Evolutionary conservation across 768 basidiomycete species (phyloP).

Genomic region (Boletus speciosus): DNA sequence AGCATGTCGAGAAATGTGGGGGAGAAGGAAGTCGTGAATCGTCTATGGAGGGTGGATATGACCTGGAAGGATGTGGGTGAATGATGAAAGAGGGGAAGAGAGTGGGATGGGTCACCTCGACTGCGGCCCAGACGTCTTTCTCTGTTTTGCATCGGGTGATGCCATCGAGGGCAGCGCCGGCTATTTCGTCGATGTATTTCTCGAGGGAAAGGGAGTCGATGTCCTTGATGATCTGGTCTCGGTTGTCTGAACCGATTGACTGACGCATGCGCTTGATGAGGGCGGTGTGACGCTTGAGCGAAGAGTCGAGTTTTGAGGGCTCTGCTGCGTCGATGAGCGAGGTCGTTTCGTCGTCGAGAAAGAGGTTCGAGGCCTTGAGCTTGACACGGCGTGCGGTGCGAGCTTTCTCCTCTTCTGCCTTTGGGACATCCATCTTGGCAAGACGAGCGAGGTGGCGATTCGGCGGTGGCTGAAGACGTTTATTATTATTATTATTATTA

Average conservation of each 20-base stretch:
- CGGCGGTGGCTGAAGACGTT: not conserved
- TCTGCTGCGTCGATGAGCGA: constrained; percentile 40
- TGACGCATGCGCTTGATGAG: constrained; percentile 91
- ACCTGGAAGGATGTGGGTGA: constrained; percentile 47
- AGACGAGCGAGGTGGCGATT: not conserved
- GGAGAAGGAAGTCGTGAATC: constrained; percentile 80
- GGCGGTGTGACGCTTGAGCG: constrained; percentile 92
- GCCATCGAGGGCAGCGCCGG: constrained; percentile 83
- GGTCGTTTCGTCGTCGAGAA: constrained; percentile 24
- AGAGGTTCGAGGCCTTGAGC: constrained; percentile 56
- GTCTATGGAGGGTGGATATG: constrained; percentile 82
- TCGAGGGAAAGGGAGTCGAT: constrained; percentile 85
- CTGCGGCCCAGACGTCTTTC: constrained; percentile 86
- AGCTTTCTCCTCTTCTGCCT: constrained; percentile 47
- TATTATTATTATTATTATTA: too few relatives aligned
- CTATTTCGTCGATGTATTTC: constrained; percentile 96
- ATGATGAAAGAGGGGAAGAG: not conserved
- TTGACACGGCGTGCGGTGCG: constrained; percentile 56
- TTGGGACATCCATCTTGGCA: constrained; percentile 29
- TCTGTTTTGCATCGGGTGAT: constrained; percentile 85
- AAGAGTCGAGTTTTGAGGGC: constrained; percentile 81
- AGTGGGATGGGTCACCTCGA: constrained; percentile 60
- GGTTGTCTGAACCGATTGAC: constrained; percentile 77
- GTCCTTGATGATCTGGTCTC: constrained; percentile 88
- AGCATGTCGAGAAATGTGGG: constrained; percentile 64